Conservation (phyloP, 2,329 filamentous ascomycete genomes). For the Zymoseptoria passerinii region DNA sequence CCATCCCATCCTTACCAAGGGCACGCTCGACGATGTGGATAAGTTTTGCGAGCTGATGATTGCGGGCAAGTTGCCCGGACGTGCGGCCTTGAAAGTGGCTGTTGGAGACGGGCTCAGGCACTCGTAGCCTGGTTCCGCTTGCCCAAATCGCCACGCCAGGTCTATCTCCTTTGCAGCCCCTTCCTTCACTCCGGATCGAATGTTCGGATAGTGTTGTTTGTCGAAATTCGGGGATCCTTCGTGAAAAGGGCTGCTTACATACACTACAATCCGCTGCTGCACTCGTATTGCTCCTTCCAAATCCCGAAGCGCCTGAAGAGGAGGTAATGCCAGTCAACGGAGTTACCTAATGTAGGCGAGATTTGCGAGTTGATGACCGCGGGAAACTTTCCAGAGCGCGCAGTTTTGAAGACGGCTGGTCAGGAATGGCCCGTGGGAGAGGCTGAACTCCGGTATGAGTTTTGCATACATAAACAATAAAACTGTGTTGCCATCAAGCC, state of each 20-base stretch:
- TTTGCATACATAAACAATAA: neutral
- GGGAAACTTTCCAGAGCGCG: constrained; percentile 35
- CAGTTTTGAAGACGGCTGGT: constrained; percentile 34
- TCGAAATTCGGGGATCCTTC: too few relatives aligned
- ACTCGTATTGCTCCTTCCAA: constrained; percentile 34
- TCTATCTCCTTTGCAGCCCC: too few relatives aligned
- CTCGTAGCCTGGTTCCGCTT: too few relatives aligned
- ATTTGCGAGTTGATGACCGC: constrained; percentile 33
- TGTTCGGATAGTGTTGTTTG: too few relatives aligned
- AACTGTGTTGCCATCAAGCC: neutral
- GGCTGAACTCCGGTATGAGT: neutral
- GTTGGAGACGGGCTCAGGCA: neutral
- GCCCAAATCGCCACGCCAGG: constrained; percentile 19
- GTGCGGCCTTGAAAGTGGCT: constrained; percentile 37
- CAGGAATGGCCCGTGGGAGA: neutral
- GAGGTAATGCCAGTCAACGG: constrained; percentile 28
- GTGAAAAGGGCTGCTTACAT: too few relatives aligned
- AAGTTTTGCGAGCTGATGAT: constrained; percentile 34
- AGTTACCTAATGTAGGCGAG: constrained; percentile 32
- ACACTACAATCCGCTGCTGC: constrained; percentile 34
- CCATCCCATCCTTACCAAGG: constrained; percentile 16
- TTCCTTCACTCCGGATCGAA: too few relatives aligned
- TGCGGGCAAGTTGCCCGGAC: constrained; percentile 33
- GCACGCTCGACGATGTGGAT: constrained; percentile 34
- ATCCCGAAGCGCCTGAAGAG: too few relatives aligned